phyloP scores from a whole-genome alignment of 441 rosid species.

The Populus hybrid region DNA sequence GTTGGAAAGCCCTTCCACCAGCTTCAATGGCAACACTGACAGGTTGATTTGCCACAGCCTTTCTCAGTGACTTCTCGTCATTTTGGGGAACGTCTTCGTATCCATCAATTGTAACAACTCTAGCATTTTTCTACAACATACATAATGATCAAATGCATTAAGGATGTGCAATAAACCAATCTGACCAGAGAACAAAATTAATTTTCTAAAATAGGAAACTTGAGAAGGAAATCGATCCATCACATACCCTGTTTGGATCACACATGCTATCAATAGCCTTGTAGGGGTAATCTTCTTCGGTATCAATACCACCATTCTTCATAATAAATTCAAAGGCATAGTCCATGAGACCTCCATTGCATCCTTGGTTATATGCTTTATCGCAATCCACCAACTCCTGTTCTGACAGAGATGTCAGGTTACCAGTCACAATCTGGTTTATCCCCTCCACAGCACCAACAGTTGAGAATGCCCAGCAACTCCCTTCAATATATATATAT shows the following conservation, averaged over 20 bases:
- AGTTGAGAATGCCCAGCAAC: conserved; percentile 95
- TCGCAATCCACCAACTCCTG: conserved; percentile 94
- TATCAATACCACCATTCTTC: conserved; percentile 77
- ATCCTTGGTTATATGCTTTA: conserved; percentile 64
- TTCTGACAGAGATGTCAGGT: conserved; percentile 67
- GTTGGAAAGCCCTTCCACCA: conserved; percentile 80
- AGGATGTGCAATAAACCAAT: background rate
- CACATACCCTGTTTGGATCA: conserved; percentile 55
- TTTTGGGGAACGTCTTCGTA: conserved; percentile 80
- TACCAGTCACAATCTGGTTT: conserved; percentile 78
- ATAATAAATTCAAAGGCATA: conserved; percentile 82
- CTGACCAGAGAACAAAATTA: background rate
- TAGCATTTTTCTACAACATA: conserved; percentile 63
- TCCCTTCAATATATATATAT: conserved; percentile 47
- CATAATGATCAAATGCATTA: conserved; percentile 2
- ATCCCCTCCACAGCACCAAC: conserved; percentile 87
- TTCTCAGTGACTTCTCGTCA: conserved; percentile 57
- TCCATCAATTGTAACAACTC: conserved; percentile 66
- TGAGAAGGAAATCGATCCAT: background rate
- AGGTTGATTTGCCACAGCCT: conserved; percentile 79
- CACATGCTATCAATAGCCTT: conserved; percentile 53
- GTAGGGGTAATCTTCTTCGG: conserved; percentile 83
- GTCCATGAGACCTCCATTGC: conserved; percentile 95
- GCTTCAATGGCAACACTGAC: conserved; percentile 85
- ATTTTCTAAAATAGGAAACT: background rate